phyloP scores from a whole-genome alignment of 2,329 filamentous ascomycete species.

The Gnomoniopsis smithogilvyi region DNA sequence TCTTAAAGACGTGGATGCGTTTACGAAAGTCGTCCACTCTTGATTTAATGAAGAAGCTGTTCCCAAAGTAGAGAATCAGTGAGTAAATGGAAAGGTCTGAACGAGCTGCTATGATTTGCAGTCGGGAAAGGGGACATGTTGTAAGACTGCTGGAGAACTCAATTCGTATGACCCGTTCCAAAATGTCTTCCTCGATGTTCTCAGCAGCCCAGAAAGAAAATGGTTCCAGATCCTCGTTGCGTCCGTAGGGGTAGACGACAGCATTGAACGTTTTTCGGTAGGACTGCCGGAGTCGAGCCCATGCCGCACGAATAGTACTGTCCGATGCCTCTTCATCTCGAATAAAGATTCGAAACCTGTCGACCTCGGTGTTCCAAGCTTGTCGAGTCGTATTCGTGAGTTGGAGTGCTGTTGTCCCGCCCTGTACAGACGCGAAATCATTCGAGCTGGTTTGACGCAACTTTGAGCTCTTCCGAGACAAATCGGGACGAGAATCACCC shows the following conservation, averaged over 20 bases:
- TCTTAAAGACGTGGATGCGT: constrained; percentile 8
- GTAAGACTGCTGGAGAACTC: constrained; percentile 6
- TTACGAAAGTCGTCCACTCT: constrained; percentile 11
- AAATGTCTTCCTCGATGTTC: background rate
- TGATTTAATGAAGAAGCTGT: constrained; percentile 6
- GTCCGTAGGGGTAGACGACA: background rate
- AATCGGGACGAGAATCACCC: too few relatives aligned
- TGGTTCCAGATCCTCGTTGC: background rate
- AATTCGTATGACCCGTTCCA: constrained; percentile 6
- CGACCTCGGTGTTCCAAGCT: too few relatives aligned
- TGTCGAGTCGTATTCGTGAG: too few relatives aligned
- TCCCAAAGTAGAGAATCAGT: constrained; percentile 6
- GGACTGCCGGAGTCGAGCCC: background rate
- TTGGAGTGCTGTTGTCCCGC: too few relatives aligned
- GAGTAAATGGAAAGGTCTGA: constrained; percentile 7
- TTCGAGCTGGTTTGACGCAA: too few relatives aligned
- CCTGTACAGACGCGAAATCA: too few relatives aligned
- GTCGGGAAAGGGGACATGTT: constrained; percentile 1
- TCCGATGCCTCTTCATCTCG: too few relatives aligned
- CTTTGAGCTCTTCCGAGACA: too few relatives aligned
- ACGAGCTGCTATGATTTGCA: background rate
- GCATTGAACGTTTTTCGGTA: constrained; percentile 8
- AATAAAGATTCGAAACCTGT: too few relatives aligned
- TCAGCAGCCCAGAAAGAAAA: constrained; percentile 11
- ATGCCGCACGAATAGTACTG: too few relatives aligned